Base-by-base conservation (phyloP, 305 asterid genomes). In the Fraxinus platypoda region DNA sequence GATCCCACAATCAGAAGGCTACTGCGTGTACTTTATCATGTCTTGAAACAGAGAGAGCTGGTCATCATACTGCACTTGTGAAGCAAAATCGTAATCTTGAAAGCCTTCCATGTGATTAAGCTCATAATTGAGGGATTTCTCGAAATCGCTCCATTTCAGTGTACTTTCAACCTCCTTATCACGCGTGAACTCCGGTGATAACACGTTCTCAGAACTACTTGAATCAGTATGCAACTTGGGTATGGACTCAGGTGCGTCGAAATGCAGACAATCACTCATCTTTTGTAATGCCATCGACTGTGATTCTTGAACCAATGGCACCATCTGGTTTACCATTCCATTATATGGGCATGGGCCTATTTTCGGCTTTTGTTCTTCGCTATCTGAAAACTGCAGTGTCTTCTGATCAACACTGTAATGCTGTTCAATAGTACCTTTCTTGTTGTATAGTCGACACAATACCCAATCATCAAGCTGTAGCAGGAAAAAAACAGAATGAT, bases 381-480 rank as follows among this genome's bases (percentile, higher is more conserved):
- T 9, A 8, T 88, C 91, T 6, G 88, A 85, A 72, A 86, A 88
- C 3, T 83, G 76, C 57, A 78, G 78, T 13, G n/a, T 73, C n/a
- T 49, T 68, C 9, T 79, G 77, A 74, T 80, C 85, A 13, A 80
- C 80, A 3, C 6, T 34, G 82, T 66, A 35, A 21, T 84, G 85
- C 78, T 79, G 86, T 7, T 86, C 87, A 4, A 86, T 68, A 15
- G 84, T 83, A 8, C 90, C 90, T 73, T 88, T 85, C 83, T 88
- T 85, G 86, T 88, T 88, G 90, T 88, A 88, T 77, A 88, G 84
- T 76, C 90, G 87, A 70, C 90, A 87, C 77, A 85, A 73, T 4
- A 87, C 90, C 88, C 90, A 87, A 43, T 85, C 90, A 81, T 87
- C 90, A 28, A 88, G 87, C 90, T 88, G 86, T 74, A 81, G 79